Percentiles rank a stretch among this genome's conserved stretches.
phyloP scores from a whole-genome alignment of 2,329 filamentous ascomycete species.

The Phialocephala subalpina region DNA sequence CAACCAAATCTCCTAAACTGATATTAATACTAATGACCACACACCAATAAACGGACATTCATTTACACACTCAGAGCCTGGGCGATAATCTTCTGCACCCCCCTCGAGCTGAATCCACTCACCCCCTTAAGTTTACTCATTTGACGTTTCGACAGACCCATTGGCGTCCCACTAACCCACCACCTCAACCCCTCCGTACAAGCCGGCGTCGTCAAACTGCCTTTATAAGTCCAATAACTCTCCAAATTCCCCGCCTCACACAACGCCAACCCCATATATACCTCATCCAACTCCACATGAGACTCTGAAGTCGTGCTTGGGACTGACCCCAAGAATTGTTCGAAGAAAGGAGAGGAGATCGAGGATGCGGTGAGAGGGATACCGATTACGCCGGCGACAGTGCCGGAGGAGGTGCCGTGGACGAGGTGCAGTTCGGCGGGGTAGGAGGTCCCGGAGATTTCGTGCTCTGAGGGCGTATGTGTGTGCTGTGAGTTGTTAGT shows the following conservation, averaged over 20 bases:
- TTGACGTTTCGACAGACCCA: constrained; percentile 10
- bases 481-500: constrained; percentile 10
- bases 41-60: background rate
- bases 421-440: constrained; percentile 19
- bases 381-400: constrained; percentile 16
- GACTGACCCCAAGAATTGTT: background rate
- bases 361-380: constrained; percentile 7
- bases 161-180: constrained; percentile 18
- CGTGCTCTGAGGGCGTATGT: constrained; percentile 18
- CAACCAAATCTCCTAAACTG: background rate
- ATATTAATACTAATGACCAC: too few relatives aligned
- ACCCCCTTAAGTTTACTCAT: constrained; percentile 15
- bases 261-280: constrained; percentile 12
- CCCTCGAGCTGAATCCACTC: constrained; percentile 15
- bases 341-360: constrained; percentile 11
- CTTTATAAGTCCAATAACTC: constrained; percentile 20
- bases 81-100: constrained; percentile 11
- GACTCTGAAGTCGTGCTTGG: constrained; percentile 4
- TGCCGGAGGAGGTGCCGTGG: constrained; percentile 11
- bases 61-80: constrained; percentile 15
- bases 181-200: constrained; percentile 21
- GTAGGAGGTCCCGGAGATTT: background rate
- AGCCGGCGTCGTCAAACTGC: constrained; percentile 21
- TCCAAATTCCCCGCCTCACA: constrained; percentile 13
- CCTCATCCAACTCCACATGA: background rate